Base-by-base conservation (phyloP, 2,329 filamentous ascomycete species). In the Reticulascus tulasneorum region DNA sequence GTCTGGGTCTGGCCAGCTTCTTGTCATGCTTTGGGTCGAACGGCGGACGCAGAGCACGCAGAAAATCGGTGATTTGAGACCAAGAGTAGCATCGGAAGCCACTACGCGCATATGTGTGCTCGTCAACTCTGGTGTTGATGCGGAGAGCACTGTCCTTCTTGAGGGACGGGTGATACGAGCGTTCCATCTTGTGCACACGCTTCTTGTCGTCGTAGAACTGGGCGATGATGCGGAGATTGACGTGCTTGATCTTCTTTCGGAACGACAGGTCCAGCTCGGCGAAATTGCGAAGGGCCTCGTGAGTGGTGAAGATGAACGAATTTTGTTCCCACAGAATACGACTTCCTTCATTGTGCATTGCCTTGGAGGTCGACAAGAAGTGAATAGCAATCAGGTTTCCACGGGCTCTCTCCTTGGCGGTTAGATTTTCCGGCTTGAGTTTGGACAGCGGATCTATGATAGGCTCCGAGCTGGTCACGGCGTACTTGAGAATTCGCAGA, bases 1-100 rank as follows among this genome's bases (percentile, higher is more conserved):
- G 62, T 23, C 64, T 59, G 13, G 67, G 69, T 7, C 53, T 49
- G 9, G 40, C 29, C 21, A 33, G 22, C 33, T 38, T 54, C 44
- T 57, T 63, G 48, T 53, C 49, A 28, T 58, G 55, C 19, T 49
- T 44, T 6, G 71, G 69, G 36, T 72, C 65, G 47, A 62, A 71
- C 1, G 73, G 73, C 4, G 73, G 64, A n/a, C 70, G 59, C 34
- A 77, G 51, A 6, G 67, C 71, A 33, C 62, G 56, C 16, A 77
- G 53, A 37, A 76, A 77, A 49, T 77, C 73, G 10, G 67, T 56
- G 20, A 75, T 58, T 47, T 76, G 73, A 22, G 62, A 63, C 72
- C 72, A 77, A 4, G 69, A 63, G 50, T 77, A 77, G 47, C 67
- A 70, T 29, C 71, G 67, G 42, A 77, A 75, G 13, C 72, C 72